Conservation (phyloP, 2,329 filamentous ascomycete species). For the Teratosphaeria zuluensis region DNA sequence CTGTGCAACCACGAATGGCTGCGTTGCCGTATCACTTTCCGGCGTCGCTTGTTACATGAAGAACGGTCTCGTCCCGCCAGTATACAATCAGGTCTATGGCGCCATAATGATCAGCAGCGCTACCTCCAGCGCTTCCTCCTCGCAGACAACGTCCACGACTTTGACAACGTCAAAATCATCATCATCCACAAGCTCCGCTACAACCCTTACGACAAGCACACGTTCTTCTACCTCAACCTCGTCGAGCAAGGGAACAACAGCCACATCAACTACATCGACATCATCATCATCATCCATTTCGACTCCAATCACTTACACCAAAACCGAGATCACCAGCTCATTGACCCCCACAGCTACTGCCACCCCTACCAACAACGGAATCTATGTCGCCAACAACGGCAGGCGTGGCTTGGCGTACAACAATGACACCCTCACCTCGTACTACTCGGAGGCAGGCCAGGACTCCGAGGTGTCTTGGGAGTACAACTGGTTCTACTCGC, state of each 20-base stretch:
- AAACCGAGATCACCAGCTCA: slow-evolving; percentile 1
- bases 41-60: slow-evolving; percentile 6
- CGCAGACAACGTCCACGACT: not conserved
- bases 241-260: not conserved
- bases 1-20: slow-evolving; percentile 16
- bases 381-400: slow-evolving; percentile 17
- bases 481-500: slow-evolving; percentile 56
- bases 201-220: not conserved
- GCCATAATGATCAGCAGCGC: not conserved
- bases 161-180: not conserved
- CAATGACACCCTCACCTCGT: slow-evolving; percentile 42
- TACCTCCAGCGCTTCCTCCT: not conserved
- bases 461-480: slow-evolving; percentile 47
- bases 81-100: not conserved
- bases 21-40: slow-evolving; percentile 16
- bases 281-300: not conserved
- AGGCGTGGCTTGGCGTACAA: slow-evolving; percentile 66
- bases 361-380: slow-evolving; percentile 4
- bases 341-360: slow-evolving; percentile 7
- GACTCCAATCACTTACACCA: not conserved
- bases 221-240: not conserved
- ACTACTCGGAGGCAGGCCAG: slow-evolving; percentile 34
- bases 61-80: not conserved
- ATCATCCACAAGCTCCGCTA: not conserved
- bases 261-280: not conserved